Conservation (phyloP, 176 grass and related monocot genomes). For the Coix lacrymajobi region DNA sequence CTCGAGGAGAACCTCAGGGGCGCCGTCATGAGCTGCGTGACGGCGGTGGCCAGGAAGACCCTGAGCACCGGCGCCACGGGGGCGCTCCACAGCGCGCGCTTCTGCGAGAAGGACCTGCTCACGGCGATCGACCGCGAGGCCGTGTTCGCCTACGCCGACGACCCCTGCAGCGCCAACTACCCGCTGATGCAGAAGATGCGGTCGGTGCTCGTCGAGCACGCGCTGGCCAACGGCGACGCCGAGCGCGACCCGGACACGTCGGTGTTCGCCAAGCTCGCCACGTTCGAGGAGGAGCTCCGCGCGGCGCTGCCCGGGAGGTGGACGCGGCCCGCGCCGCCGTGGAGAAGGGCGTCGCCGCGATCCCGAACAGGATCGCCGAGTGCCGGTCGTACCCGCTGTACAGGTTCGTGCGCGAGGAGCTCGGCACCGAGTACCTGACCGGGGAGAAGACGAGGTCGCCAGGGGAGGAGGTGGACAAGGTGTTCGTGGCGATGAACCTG, state of each 20-base stretch:
- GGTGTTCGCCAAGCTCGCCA: constrained; percentile 68
- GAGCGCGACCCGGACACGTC: constrained; percentile 50
- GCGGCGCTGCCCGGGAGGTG: constrained; percentile 49
- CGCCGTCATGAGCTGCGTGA: constrained; percentile 55
- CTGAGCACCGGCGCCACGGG: constrained; percentile 41
- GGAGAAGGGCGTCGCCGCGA: constrained; percentile 34
- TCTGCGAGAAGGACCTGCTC: constrained; percentile 74
- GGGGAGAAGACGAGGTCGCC: constrained; percentile 69
- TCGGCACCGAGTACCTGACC: constrained; percentile 46
- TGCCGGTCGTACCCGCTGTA: constrained; percentile 77
- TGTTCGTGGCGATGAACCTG: constrained; percentile 56
- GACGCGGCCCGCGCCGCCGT: constrained; percentile 47
- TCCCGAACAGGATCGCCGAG: constrained; percentile 47
- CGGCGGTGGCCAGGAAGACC: constrained; percentile 47
- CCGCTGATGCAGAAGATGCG: constrained; percentile 77
- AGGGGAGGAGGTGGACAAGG: constrained; percentile 71
- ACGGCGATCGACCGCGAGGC: constrained; percentile 57
- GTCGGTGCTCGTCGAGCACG: constrained; percentile 56
- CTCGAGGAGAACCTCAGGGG: constrained; percentile 71
- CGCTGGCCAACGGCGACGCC: constrained; percentile 49
- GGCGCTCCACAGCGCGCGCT: constrained; percentile 47
- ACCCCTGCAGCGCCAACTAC: constrained; percentile 66
- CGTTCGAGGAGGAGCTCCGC: constrained; percentile 55
- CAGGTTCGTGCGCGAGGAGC: constrained; percentile 62
- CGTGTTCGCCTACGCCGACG: constrained; percentile 63